A percentile compares a stretch with the other conserved stretches of the same genome.
Conservation (phyloP, 805 yeast genomes). For the Kregervanrija fluxuum region DNA sequence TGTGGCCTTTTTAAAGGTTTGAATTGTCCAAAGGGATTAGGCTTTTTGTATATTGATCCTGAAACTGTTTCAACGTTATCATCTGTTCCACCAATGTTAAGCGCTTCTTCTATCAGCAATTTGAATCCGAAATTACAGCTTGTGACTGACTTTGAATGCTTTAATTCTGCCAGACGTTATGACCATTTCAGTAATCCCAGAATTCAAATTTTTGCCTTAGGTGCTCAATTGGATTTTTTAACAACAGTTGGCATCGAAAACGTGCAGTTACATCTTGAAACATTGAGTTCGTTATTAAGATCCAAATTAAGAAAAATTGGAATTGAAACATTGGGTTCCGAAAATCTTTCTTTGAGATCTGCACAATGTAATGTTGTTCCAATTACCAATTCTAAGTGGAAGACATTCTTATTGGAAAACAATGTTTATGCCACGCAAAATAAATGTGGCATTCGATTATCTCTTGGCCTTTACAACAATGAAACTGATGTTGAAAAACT, state of each 20-base stretch:
- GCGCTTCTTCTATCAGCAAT: not conserved
- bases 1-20: slow-evolving; percentile 3
- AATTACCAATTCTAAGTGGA: not conserved
- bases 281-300: slow-evolving; percentile 1
- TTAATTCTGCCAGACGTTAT: not conserved
- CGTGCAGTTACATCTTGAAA: not conserved
- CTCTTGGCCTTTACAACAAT: slow-evolving; percentile 1
- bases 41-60: slow-evolving; percentile 1
- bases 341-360: not conserved
- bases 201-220: slow-evolving; percentile 1
- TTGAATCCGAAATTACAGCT: not conserved
- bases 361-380: slow-evolving; percentile 1
- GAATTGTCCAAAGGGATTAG: slow-evolving; percentile 2
- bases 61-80: not conserved
- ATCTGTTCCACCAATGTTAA: not conserved
- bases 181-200: slow-evolving; percentile 4
- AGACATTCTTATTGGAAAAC: not conserved
- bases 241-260: not conserved
- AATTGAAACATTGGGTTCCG: slow-evolving; percentile 1
- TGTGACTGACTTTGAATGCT: not conserved
- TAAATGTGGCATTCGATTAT: not conserved
- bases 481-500: slow-evolving; percentile 1
- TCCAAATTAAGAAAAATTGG: not conserved
- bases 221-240: slow-evolving; percentile 1
- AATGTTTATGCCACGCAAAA: not conserved